Evolutionary conservation across 345 rosid genomes (phyloP).

Genomic region (Lumnitzera littorea): DNA sequence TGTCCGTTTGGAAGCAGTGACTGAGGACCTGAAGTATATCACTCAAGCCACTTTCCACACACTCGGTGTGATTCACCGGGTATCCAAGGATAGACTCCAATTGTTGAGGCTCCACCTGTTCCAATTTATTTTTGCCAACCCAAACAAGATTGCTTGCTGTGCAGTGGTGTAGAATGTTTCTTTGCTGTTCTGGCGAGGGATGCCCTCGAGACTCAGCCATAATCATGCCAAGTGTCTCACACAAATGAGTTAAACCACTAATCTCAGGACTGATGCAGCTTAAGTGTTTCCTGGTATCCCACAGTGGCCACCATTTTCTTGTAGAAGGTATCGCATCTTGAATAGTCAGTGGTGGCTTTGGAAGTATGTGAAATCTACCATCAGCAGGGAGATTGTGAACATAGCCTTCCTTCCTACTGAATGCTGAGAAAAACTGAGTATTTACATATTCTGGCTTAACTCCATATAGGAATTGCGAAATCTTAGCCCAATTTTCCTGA

Average conservation of each 20-base stretch:
- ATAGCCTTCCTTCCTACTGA: slow-evolving; percentile 80
- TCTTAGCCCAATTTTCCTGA: slow-evolving; percentile 45
- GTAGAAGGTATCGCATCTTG: slow-evolving; percentile 54
- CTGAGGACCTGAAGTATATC: slow-evolving; percentile 54
- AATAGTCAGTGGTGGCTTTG: slow-evolving; percentile 50
- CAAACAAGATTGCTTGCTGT: slow-evolving; percentile 54
- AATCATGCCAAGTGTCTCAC: slow-evolving; percentile 45
- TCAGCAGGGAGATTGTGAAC: slow-evolving; percentile 73
- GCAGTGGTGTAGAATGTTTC: slow-evolving; percentile 50
- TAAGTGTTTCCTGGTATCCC: slow-evolving; percentile 86
- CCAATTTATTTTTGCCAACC: slow-evolving; percentile 54
- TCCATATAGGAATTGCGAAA: slow-evolving; percentile 55
- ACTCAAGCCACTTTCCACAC: slow-evolving; percentile 21
- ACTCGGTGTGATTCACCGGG: slow-evolving; percentile 54
- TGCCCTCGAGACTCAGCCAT: slow-evolving; percentile 44
- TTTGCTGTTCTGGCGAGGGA: slow-evolving; percentile 48
- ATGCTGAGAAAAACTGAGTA: slow-evolving; percentile 52
- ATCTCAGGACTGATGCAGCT: slow-evolving; percentile 27
- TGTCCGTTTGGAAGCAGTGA: slow-evolving; percentile 72
- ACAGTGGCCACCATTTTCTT: slow-evolving; percentile 88
- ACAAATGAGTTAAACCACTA: slow-evolving; percentile 36
- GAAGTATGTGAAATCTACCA: slow-evolving; percentile 47
- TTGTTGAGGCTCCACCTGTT: slow-evolving; percentile 51
- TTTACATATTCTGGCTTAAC: slow-evolving; percentile 67
- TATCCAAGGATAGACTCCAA: slow-evolving; percentile 76